Evolutionary conservation across 768 basidiomycete genomes (phyloP).

Genomic region (Phanerochaete sordida): DNA sequence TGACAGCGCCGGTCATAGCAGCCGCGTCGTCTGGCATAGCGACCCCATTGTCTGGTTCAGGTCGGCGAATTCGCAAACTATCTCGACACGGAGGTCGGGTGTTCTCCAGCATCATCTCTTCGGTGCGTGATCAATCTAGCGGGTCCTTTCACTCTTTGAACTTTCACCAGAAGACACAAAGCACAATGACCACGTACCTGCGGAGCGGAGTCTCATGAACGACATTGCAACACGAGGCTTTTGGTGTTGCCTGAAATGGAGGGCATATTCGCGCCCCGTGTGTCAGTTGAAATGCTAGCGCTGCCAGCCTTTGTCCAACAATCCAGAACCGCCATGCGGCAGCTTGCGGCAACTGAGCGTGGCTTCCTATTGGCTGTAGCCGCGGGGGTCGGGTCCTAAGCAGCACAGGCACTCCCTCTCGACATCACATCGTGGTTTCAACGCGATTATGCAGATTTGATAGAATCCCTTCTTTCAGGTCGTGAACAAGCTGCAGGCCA

Average conservation of each 20-base stretch:
- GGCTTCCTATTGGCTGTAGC: background rate
- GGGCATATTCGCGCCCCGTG: background rate
- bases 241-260: background rate
- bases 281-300: background rate
- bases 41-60: background rate
- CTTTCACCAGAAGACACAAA: background rate
- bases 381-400: background rate
- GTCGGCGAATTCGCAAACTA: no score
- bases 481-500: background rate
- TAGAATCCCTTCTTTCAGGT: background rate
- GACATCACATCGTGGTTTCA: background rate
- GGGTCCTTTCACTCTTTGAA: background rate
- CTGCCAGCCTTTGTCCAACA: background rate
- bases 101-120: background rate
- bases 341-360: background rate
- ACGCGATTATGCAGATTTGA: background rate
- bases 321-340: background rate
- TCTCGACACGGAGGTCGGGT: background rate
- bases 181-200: background rate
- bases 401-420: background rate
- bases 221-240: background rate
- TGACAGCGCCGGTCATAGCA: background rate
- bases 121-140: background rate
- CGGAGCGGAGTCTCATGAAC: background rate
- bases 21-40: background rate